Conservation (phyloP, 306 rosid species). For the Sicyos edulis region DNA sequence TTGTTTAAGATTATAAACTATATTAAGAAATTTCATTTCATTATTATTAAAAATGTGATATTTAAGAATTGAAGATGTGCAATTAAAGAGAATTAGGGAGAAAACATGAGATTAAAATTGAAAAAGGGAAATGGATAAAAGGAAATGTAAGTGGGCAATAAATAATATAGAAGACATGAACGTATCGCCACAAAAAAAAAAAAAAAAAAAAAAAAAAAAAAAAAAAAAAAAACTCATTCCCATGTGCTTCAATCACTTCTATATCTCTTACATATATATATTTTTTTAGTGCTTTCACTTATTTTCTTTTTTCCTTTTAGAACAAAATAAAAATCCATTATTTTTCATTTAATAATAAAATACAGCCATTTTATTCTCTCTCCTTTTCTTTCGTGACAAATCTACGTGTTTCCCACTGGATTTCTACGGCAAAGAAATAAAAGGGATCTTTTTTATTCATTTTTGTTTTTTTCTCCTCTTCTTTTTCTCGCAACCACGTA, state of each 20-base stretch:
- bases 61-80: neutral
- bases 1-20: no score
- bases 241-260: constrained; percentile 10
- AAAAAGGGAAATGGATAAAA: neutral
- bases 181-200: constrained; percentile 12
- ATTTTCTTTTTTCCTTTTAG: neutral
- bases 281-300: neutral
- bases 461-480: neutral
- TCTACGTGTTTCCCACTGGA: constrained; percentile 21
- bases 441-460: constrained; percentile 7
- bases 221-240: neutral
- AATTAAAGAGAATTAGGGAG: neutral
- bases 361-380: constrained; percentile 5
- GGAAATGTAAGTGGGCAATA: neutral
- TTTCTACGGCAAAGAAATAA: constrained; percentile 20
- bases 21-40: no score
- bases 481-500: neutral
- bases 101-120: neutral
- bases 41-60: no score
- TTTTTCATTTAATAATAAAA: neutral
- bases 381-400: neutral
- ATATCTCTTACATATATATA: neutral
- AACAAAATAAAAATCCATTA: neutral
- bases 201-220: neutral
- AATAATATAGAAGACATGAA: neutral